Conservation (phyloP, 2,329 filamentous ascomycete species). For the Colletotrichum filicis region DNA sequence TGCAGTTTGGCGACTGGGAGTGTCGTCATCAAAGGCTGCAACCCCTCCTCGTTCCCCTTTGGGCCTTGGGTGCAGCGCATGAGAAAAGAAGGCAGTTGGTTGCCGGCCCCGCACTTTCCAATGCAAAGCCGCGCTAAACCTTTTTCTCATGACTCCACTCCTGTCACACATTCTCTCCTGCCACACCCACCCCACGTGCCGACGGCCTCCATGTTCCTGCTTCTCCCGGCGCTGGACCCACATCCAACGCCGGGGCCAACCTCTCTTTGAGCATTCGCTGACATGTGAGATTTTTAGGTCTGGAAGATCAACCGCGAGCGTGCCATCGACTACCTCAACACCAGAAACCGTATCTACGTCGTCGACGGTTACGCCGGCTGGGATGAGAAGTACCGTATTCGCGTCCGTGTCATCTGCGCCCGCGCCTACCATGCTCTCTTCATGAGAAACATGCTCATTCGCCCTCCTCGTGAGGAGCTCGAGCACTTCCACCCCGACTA, state of each 20-base stretch:
- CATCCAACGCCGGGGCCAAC: not conserved
- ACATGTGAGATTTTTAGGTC: constrained; percentile 68
- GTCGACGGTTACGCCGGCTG: constrained; percentile 97
- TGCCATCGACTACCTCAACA: constrained; percentile 99
- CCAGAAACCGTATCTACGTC: constrained; percentile 97
- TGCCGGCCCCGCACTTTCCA: constrained; percentile 22
- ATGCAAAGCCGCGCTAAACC: constrained; percentile 28
- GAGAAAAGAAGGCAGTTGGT: not conserved
- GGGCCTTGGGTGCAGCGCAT: not conserved
- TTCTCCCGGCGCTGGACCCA: constrained; percentile 15
- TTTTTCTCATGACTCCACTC: not conserved
- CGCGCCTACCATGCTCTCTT: constrained; percentile 99
- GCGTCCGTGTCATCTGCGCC: constrained; percentile 96
- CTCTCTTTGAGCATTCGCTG: constrained; percentile 4
- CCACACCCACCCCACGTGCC: not conserved
- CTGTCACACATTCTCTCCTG: not conserved
- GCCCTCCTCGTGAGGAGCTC: constrained; percentile 88
- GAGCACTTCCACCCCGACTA: constrained; percentile 99
- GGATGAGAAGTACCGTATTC: constrained; percentile 98
- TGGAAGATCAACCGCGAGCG: constrained; percentile 99
- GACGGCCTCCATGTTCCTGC: constrained; percentile 2
- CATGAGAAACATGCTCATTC: constrained; percentile 99
- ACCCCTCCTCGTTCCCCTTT: not conserved
- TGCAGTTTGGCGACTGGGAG: not conserved
- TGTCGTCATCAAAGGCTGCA: constrained; percentile 28